A percentile compares a stretch with the other conserved stretches of the same genome.
Evolutionary conservation across 108 stramenopile genomes (phyloP).

Genomic region (Cyclotella cryptica): DNA sequence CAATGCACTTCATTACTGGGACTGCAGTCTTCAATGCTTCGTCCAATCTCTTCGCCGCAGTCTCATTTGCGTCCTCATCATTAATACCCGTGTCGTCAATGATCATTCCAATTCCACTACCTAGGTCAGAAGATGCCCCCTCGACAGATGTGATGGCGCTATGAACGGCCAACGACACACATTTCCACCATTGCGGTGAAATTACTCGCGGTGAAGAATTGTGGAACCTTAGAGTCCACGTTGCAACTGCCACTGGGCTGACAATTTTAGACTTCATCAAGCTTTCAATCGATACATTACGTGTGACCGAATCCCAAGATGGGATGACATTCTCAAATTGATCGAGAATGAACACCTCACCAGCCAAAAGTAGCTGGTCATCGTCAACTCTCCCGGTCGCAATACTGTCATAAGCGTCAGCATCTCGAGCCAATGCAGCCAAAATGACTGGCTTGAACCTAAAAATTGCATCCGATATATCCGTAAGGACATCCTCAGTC

Average conservation of each 20-base stretch:
- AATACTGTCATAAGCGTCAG: slow-evolving; percentile 53
- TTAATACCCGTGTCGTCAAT: slow-evolving; percentile 50
- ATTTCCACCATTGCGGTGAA: slow-evolving; percentile 61
- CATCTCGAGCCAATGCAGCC: slow-evolving; percentile 61
- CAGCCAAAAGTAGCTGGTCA: slow-evolving; percentile 50
- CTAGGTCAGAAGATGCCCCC: slow-evolving; percentile 25
- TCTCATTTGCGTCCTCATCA: slow-evolving; percentile 42
- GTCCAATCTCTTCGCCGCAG: slow-evolving; percentile 32
- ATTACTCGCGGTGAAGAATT: slow-evolving; percentile 17
- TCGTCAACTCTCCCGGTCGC: slow-evolving; percentile 44
- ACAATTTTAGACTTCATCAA: slow-evolving; percentile 56
- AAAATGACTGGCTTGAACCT: slow-evolving; percentile 58
- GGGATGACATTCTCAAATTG: slow-evolving; percentile 41
- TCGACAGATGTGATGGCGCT: slow-evolving; percentile 21
- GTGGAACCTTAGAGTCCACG: slow-evolving; percentile 61
- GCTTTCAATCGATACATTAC: slow-evolving; percentile 44
- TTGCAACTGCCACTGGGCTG: slow-evolving; percentile 51
- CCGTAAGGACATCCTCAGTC: slow-evolving; percentile 55
- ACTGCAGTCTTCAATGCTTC: slow-evolving; percentile 36
- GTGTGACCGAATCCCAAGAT: slow-evolving; percentile 41
- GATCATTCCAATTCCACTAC: slow-evolving; percentile 53
- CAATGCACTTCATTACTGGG: slow-evolving; percentile 51
- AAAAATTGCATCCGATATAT: slow-evolving; percentile 50
- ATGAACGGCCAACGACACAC: slow-evolving; percentile 50
- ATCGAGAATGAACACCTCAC: slow-evolving; percentile 55